Evolutionary conservation across 208 protist species (phyloP), one percentile per base, ranked within the genome.

Genomic region (Leishmania tarentolae): DNA sequence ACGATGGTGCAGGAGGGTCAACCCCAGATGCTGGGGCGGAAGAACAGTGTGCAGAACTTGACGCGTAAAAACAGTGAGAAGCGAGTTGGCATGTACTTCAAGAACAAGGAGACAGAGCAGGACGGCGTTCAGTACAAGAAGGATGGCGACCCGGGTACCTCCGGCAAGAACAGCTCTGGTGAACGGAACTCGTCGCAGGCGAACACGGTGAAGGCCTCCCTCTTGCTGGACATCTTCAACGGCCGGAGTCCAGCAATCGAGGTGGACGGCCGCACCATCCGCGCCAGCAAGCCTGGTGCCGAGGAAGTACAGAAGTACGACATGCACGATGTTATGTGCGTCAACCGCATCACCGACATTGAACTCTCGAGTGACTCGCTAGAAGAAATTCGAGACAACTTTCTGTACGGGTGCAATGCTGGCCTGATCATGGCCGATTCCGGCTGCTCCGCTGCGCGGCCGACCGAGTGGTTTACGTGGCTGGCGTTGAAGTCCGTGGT

Each of bases 41-140:
- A 88, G 78, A 91, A 83, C 79, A 85, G 79, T 47, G 52, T 82
- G 21, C 53, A 56, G 69, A 86, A 86, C 69, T 47, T 91, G 44
- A 74, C 76, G 31, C 90, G 90, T 75, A 93, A 93, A 77, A 74
- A 61, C 11, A 93, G 90, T 74, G 84, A 91, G 79, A 95, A 94
- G 85, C 85, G 90, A 1, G 87, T 95, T 31, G 92, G 92, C 28
- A 93, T 95, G 88, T 95, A 95, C 81, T 95, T 95, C 81, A 95
- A 95, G 76, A 92, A 94, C 82, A 88, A 90, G n/a, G 84, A 81
- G 1, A 57, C 83, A 19, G 81, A 93, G 44, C 82, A 70, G n/a
- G 85, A 83, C 35, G 78, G 86, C 3, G 50, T 81, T 28, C 84
- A 91, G 75, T 95, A 95, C 83, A 93, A 94, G 83, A 91, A 93